phyloP scores from a whole-genome alignment of 1,139 yeast species.

The Kodamaea sp. region DNA sequence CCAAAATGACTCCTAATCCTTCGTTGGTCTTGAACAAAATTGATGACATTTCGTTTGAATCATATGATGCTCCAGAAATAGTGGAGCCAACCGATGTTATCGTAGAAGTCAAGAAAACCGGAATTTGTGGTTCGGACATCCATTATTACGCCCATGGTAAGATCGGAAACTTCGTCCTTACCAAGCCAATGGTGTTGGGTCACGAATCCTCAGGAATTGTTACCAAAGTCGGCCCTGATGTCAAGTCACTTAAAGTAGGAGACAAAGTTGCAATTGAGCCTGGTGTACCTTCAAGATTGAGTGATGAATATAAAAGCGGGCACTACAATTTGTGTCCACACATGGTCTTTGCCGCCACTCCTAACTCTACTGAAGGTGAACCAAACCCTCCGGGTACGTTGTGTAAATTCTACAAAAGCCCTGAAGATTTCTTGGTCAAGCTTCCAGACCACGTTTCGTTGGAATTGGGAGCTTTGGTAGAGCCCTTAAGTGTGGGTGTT shows the following conservation, averaged over 20 bases:
- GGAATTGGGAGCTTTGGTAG: constrained; percentile 88
- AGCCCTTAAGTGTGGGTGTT: constrained; percentile 85
- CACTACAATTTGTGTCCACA: constrained; percentile 78
- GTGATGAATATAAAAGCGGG: constrained; percentile 75
- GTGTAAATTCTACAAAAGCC: constrained; percentile 67
- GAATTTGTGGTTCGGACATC: constrained; percentile 87
- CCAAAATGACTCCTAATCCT: constrained; percentile 44
- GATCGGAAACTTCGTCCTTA: constrained; percentile 70
- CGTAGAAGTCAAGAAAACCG: constrained; percentile 74
- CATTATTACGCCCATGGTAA: constrained; percentile 80
- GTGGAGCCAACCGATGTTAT: constrained; percentile 68
- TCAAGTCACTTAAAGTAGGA: constrained; percentile 63
- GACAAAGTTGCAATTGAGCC: constrained; percentile 79
- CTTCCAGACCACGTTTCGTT: constrained; percentile 74
- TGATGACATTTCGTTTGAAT: constrained; percentile 65
- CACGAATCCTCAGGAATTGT: constrained; percentile 78
- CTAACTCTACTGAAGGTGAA: constrained; percentile 43
- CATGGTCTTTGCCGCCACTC: constrained; percentile 88
- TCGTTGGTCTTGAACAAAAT: constrained; percentile 69
- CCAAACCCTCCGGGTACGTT: constrained; percentile 67
- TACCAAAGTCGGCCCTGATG: constrained; percentile 63
- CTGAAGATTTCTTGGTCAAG: constrained; percentile 83
- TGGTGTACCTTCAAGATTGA: constrained; percentile 73
- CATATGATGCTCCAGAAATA: constrained; percentile 64
- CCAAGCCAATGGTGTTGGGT: constrained; percentile 70